Percentiles rank a stretch among this genome's conserved stretches.
These are phyloP conservation scores for Forsythia viridissima DNA, from an alignment of 257 asterid species.

Conservation along the genomic window DNA sequence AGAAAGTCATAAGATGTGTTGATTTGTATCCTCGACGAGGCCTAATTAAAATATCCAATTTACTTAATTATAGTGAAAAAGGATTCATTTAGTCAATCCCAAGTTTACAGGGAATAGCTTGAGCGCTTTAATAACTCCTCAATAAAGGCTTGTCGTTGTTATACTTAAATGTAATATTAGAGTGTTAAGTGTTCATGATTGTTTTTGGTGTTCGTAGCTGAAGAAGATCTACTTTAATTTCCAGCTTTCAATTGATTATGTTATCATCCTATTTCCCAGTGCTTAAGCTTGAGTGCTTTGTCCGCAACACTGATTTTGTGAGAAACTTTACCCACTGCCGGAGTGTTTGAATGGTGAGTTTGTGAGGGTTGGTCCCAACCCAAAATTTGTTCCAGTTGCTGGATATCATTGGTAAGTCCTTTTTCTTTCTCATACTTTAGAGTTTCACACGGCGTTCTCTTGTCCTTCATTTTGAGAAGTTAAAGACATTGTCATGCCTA, in stretches of 20 bases:
- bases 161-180: background rate
- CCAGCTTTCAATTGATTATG: background rate
- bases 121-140: no score
- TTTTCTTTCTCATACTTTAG: conserved; percentile 9
- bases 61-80: background rate
- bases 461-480: background rate
- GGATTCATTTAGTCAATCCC: background rate
- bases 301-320: conserved; percentile 14
- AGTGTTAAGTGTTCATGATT: background rate
- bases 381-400: conserved; percentile 91
- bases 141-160: background rate
- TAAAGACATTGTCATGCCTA: background rate
- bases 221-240: background rate
- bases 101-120: background rate
- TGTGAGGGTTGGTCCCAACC: conserved; percentile 94
- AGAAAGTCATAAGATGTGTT: background rate
- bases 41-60: background rate
- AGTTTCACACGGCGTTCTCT: background rate
- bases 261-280: background rate
- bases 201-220: background rate
- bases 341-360: conserved; percentile 96
- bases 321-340: conserved; percentile 37
- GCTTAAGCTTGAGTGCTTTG: conserved; percentile 4
- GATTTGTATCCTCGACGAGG: background rate
- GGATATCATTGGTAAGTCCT: conserved; percentile 85